Evolutionary conservation across 768 basidiomycete genomes (phyloP), one percentile per base, ranked within the genome.

Genomic region (Podaxis pistillaris): DNA sequence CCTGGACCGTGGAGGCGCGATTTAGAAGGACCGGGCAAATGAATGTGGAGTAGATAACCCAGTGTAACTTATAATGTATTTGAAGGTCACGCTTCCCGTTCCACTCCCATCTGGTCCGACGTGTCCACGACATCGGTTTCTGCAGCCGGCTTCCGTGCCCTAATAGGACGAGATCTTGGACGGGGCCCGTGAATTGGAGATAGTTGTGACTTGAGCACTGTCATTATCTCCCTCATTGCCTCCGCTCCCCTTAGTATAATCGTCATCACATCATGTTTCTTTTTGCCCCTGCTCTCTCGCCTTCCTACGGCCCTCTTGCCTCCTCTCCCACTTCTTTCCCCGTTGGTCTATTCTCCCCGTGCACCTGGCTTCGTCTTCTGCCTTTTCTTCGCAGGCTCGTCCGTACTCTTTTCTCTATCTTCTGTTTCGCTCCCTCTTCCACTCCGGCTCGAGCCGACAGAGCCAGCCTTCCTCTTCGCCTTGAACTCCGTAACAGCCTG

Each of bases 401-500:
- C 65, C 3, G 36, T 57, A 28, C 64, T 64, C 12, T 44, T 56
- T 68, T 64, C 69, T n/a, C n/a, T 8, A 51, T 40, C 26, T n/a
- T 40, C 70, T 30, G 63, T 62, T 30, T 61, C 68, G 30, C 71
- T 74, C 64, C 77, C 72, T 38, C 65, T 61, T 41, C 56, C 66
- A 13, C 51, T 54, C 17, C 51, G 37, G 19, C 69, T 67, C 6
- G 69, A 56, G 1, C 68, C 67, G 9, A 69, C 52, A 5, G 76
- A 71, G 1, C 66, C 67, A 62, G 71, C 68, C 64, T 70, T 76
- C 63, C 77, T 76, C 71, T 84, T 86, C 70, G 85, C 88, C 60
- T 91, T 81, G 70, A 90, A 92, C 63, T 91, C 91, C 28, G 85
- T 80, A n/a, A 94, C 88, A 8, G 93, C 90, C 71, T 93, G 82